Base-by-base conservation (phyloP, 75 land plant genomes). In the Pinus tabuliformis region DNA sequence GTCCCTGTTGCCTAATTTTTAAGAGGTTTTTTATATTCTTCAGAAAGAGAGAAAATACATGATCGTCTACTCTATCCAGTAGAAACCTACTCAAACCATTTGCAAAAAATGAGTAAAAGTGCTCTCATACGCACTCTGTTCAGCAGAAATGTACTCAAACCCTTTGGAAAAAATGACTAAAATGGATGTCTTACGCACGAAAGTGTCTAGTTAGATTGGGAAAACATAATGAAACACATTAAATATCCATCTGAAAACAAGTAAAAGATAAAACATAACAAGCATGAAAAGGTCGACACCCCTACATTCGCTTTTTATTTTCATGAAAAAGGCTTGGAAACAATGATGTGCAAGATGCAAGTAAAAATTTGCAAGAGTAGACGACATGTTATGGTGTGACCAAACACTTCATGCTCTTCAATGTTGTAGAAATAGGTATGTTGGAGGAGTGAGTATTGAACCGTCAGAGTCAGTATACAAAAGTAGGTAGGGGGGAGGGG, bases 231-330 rank as follows among this genome's bases (percentile, higher is more conserved):
- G 59, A 30, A 83, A 70, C 39, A 73, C 85, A 36, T 36, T 58
- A 81, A 62, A 26, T 76, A 82, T 36, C 77, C 72, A 58, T 83
- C 84, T 57, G 70, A 75, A 24, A 83, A 79, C 49, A 56, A 81
- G 63, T 12, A 81, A 68, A 28, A 72, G 75, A 72, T 81, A 82
- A 33, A 83, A 83, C 75, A 77, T 81, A 57, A 81, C 85, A 61
- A 83, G 58, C 56, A 73, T 76, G 28, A 64, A 62, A 60, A 71
- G 56, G 24, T 83, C 85, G 21, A 81, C 72, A 17, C 79, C 84
- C 56, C 71, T 70, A 72, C 76, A 73, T 77, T 81, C 85, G 37
- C 72, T 83, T 52, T 71, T 45, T 74, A 83, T 72, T 54, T 84
- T 83, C n/a, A 75, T 57, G 24, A 83, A 78, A 57, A 82, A 77